Conservation (phyloP, 164 flowering plant genomes). For the Stephania japonica region DNA sequence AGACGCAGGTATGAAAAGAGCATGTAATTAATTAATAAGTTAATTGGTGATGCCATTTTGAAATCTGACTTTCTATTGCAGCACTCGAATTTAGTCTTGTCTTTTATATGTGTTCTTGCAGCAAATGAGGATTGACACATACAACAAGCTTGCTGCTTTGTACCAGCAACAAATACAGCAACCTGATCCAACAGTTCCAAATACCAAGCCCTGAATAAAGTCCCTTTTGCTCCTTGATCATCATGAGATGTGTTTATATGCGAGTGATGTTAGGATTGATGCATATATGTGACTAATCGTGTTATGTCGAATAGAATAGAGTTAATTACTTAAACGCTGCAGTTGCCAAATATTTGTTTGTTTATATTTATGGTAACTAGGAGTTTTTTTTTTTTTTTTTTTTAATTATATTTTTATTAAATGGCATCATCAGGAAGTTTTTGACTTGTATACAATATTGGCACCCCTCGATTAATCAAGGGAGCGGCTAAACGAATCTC, state of each 20-base stretch:
- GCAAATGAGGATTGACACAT: slow-evolving; percentile 69
- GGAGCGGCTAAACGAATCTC: too few relatives aligned
- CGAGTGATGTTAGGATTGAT: neutral
- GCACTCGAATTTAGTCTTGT: neutral
- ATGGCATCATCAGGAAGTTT: too few relatives aligned
- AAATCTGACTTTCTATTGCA: neutral
- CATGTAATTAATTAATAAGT: too few relatives aligned
- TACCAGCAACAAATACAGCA: slow-evolving; percentile 56
- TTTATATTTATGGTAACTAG: too few relatives aligned
- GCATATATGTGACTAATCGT: neutral
- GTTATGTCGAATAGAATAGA: neutral
- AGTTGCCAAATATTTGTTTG: too few relatives aligned
- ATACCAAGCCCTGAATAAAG: neutral
- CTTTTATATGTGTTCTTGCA: slow-evolving; percentile 24
- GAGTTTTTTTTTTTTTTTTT: too few relatives aligned
- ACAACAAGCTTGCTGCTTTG: slow-evolving; percentile 57
- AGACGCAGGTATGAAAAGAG: slow-evolving; percentile 37
- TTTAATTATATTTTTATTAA: too few relatives aligned
- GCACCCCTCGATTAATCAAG: too few relatives aligned
- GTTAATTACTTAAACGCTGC: too few relatives aligned
- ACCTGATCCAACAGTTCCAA: neutral
- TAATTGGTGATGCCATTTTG: neutral
- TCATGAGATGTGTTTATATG: neutral
- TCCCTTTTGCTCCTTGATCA: neutral
- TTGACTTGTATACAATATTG: too few relatives aligned